These are phyloP conservation scores for Gossypium anomalum DNA, from an alignment of 345 rosid genomes.

Conservation along the genomic window DNA sequence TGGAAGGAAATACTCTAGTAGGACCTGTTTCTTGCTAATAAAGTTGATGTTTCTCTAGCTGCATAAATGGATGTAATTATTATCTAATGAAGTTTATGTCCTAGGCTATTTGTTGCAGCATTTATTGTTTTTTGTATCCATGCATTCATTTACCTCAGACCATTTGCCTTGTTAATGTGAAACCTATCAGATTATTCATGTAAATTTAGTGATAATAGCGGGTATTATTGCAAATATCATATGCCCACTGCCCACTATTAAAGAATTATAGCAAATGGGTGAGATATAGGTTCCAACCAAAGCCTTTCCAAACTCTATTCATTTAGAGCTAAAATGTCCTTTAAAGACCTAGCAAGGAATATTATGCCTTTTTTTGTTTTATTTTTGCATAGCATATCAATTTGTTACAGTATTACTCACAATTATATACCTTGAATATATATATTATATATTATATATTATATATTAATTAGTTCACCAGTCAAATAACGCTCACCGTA, in stretches of 20 bases:
- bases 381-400: not conserved
- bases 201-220: not conserved
- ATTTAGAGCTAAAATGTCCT: not conserved
- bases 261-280: not conserved
- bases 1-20: too few species aligned
- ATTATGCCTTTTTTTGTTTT: not conserved
- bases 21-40: too few species aligned
- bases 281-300: not conserved
- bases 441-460: too few species aligned
- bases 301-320: not conserved
- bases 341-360: not conserved
- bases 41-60: too few species aligned
- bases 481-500: not conserved
- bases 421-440: not conserved
- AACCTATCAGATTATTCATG: not conserved
- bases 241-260: not conserved
- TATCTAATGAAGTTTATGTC: not conserved
- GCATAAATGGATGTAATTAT: not conserved
- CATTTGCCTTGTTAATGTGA: not conserved
- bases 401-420: not conserved
- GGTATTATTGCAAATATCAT: not conserved
- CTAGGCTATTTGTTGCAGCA: not conserved
- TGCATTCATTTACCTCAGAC: not conserved
- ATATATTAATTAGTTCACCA: conserved; percentile 1
- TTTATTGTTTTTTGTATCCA: not conserved